Base-by-base conservation (phyloP, 1,284 basidiomycete species). In the Apiotrichum sp. region DNA sequence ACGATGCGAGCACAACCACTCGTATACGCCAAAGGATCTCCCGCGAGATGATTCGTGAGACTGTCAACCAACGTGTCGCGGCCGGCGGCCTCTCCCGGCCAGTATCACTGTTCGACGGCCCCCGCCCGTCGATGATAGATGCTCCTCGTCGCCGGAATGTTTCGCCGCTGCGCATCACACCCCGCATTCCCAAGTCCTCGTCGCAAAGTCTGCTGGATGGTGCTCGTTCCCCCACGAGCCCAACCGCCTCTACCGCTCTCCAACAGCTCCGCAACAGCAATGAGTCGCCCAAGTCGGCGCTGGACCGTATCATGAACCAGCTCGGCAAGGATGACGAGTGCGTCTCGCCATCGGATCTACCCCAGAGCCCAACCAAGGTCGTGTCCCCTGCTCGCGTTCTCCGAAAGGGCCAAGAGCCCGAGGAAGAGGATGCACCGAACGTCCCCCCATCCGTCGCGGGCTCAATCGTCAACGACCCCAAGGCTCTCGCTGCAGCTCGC, bases 21-120 rank as follows among this genome's bases (percentile, higher is more conserved):
- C 58, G 63, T 14, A 67, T 77, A n/a, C 62, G 75, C 34, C 74
- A 74, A 58, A 62, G 75, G 32, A 76, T 77, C 57, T 74, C 72
- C 6, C 66, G 73, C 14, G 75, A 77, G 50, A 65, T 70, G 60
- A 75, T 77, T 47, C 62, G 72, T 4, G 70, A 74, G 51, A 71
- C 67, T 11, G 68, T 77, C 42, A 67, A 72, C 50, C 67, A 72
- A 56, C 65, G 71, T 8, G 64, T 71, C 11, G 71, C 56, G 2
- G 49, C 49, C 32, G 70, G 69, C 35, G 72, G 70, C n/a, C 33
- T 51, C 13, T 6, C 48, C 14, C 55, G 50, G 16, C 53, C 47
- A 31, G 41, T 57, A 9, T 58, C 61, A 3, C 54, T 56, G 44
- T 40, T 64, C 44, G 59, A 57, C 14, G 9, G 58, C 6, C 66